phyloP scores from a whole-genome alignment of 257 asterid genomes.

The Gardenia jasminoides region DNA sequence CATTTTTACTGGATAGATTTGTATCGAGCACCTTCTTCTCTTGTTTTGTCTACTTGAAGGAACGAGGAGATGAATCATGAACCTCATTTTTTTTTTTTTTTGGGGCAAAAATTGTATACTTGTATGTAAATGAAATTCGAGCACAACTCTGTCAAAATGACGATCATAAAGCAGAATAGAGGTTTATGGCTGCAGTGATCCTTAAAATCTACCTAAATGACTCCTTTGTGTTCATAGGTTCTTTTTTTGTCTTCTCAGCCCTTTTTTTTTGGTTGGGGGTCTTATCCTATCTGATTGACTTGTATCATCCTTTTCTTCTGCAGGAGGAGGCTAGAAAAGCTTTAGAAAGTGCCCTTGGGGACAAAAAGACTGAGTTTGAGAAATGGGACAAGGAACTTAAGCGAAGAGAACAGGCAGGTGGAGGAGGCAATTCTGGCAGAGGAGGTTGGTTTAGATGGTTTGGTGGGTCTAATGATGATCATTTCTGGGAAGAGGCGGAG shows the following conservation, averaged over 20 bases:
- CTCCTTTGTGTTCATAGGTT: neutral
- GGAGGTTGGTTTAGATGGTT: slow-evolving; percentile 91
- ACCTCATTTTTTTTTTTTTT: neutral
- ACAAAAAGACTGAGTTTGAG: slow-evolving; percentile 77
- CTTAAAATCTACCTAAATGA: neutral
- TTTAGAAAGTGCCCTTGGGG: slow-evolving; percentile 88
- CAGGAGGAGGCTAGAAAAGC: slow-evolving; percentile 95
- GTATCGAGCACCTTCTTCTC: neutral
- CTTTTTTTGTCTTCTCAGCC: neutral
- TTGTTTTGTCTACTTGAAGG: neutral
- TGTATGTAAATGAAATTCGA: neutral
- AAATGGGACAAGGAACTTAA: slow-evolving; percentile 86
- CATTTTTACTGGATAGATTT: neutral
- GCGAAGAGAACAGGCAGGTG: slow-evolving; percentile 78
- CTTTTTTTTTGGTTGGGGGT: neutral
- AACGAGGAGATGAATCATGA: neutral
- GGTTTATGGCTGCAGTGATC: neutral
- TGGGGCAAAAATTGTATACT: neutral
- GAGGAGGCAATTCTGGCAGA: slow-evolving; percentile 73
- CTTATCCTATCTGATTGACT: slow-evolving; percentile 6
- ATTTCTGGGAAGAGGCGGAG: slow-evolving; percentile 91
- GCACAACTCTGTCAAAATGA: neutral
- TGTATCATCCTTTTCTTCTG: slow-evolving; percentile 8
- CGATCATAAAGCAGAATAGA: neutral
- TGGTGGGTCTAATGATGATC: slow-evolving; percentile 76